These are phyloP conservation scores for Boletus hoseneyae DNA, from an alignment of 1,284 basidiomycete species.

Conservation along the genomic window DNA sequence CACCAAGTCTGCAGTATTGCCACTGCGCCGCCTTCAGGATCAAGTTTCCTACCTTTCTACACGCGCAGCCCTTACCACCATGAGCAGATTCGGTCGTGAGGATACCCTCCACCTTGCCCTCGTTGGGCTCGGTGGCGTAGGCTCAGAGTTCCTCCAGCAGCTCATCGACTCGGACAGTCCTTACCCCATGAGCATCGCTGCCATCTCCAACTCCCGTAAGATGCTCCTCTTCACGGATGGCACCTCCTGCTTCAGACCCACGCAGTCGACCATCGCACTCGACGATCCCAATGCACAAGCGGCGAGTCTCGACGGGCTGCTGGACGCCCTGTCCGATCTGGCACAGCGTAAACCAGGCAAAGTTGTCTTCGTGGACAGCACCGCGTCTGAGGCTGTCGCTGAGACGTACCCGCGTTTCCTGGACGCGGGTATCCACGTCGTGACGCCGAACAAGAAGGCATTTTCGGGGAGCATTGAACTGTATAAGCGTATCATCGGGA, in stretches of 20 bases:
- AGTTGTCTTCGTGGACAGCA: conserved; percentile 91
- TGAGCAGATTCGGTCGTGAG: conserved; percentile 16
- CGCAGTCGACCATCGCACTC: conserved; percentile 42
- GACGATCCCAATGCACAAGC: conserved; percentile 40
- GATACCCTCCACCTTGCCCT: conserved; percentile 61
- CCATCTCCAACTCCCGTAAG: conserved; percentile 75
- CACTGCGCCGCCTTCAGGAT: conserved; percentile 1
- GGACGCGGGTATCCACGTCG: conserved; percentile 76
- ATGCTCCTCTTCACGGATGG: conserved; percentile 58
- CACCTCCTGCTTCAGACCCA: conserved; percentile 35
- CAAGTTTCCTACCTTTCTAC: conserved; percentile 2
- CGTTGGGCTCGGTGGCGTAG: conserved; percentile 87
- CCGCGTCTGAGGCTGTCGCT: conserved; percentile 84
- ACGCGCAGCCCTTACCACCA: conserved; percentile 6
- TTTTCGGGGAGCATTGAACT: conserved; percentile 76
- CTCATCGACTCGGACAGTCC: conserved; percentile 57
- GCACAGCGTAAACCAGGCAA: conserved; percentile 39
- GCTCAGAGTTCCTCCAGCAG: conserved; percentile 77
- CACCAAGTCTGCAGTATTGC: conserved; percentile 3
- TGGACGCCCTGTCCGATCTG: conserved; percentile 34
- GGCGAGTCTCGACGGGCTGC: conserved; percentile 43
- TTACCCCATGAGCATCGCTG: conserved; percentile 67
- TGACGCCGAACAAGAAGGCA: conserved; percentile 99
- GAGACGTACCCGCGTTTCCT: conserved; percentile 83
- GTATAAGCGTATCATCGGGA: conserved; percentile 65